Evolutionary conservation across 202 grass and related monocot species (phyloP).

Genomic region (Dendrocalamus latiflorus): DNA sequence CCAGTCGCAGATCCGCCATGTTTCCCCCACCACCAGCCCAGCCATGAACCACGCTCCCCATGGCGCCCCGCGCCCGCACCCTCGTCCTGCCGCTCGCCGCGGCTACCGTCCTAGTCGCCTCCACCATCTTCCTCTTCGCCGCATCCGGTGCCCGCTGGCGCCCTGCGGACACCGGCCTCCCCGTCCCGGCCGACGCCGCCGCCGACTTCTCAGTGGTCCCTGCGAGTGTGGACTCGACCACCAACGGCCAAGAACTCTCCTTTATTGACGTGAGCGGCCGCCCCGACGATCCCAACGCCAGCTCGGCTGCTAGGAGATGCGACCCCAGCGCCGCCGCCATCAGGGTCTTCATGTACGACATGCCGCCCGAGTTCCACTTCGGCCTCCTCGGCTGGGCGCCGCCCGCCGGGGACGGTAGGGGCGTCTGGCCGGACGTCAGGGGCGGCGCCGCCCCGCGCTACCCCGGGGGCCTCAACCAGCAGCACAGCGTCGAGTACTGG

Average conservation of each 20-base stretch:
- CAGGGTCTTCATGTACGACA: no score
- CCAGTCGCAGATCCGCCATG: background rate
- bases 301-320: slow-evolving; percentile 26
- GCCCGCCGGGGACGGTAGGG: no score
- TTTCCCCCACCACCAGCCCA: background rate
- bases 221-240: background rate
- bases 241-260: slow-evolving; percentile 7
- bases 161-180: slow-evolving; percentile 40
- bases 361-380: no score
- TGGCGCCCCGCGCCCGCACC: slow-evolving; percentile 41
- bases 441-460: slow-evolving; percentile 38
- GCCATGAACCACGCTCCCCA: slow-evolving; percentile 19
- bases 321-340: slow-evolving; percentile 37
- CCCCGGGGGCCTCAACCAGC: slow-evolving; percentile 86
- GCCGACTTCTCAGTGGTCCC: background rate
- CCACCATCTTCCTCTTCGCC: slow-evolving; percentile 57
- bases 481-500: slow-evolving; percentile 97
- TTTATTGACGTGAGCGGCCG: slow-evolving; percentile 42
- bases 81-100: slow-evolving; percentile 47
- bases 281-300: slow-evolving; percentile 33
- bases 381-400: no score
- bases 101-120: slow-evolving; percentile 43
- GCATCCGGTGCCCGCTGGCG: slow-evolving; percentile 31
- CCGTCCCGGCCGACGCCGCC: slow-evolving; percentile 6
- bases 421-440: slow-evolving; percentile 61